Base-by-base conservation (phyloP, 441 rosid genomes). In the Euphorbia celastroides region DNA sequence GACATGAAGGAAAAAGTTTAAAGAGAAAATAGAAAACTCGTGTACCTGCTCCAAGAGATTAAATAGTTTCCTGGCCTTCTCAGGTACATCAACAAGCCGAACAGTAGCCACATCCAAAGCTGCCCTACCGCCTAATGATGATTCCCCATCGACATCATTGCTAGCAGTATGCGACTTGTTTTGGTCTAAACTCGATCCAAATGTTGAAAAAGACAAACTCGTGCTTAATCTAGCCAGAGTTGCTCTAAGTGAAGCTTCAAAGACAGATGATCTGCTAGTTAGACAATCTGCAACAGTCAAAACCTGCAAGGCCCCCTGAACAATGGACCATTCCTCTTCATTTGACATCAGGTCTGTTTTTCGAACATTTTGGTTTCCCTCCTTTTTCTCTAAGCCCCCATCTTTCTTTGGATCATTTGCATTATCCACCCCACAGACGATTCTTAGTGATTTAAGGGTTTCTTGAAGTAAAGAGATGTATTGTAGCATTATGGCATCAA, bases 261-360 rank as follows among this genome's bases (percentile, higher is more conserved):
- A 94, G 65, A 92, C 96, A 5, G 98, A 89, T 38, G 97, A 92
- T 68, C 99, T 81, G 85, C 98, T 88, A 5, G 94, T 89, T 48
- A 94, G 84, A 80, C 97, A 89, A 76, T 94, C 99, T 74, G 96
- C 94, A 57, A 94, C 98, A 10, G 98, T 94, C 41, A 94, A 90
- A 74, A 94, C 84, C 80, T 94, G 99, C 69, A 94, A 70, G 61
- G 99, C 94, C 72, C 98, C 99, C 72, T 92, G 99, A 51, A 94
- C 97, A 65, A 94, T 92, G 65, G 99, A 94, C 99, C 99, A 94
- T 76, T 94, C 99, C 82, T 89, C 96, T 66, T 94, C 99, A 78
- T 86, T 92, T 32, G 99, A 94, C 60, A 82, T 76, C 74, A 70
- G 73, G 67, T 89, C 97, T 58, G 51, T 79, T 82, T 84, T 92